Conservation (phyloP, 306 rosid genomes). For the Chamaecrista fasciculata region DNA sequence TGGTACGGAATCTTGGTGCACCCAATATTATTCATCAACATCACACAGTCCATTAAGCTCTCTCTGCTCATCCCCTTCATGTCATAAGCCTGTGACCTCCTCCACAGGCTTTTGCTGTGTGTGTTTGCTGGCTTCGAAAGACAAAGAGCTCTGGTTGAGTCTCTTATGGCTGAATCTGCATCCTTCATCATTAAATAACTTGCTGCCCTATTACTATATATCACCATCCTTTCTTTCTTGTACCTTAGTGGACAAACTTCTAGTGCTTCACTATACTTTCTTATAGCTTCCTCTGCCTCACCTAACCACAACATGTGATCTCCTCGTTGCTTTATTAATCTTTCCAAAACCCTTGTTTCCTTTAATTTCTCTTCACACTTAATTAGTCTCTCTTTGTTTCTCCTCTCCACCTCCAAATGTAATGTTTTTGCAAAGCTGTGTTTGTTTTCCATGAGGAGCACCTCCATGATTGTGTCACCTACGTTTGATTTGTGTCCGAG, state of each 20-base stretch:
- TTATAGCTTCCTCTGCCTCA: neutral
- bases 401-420: neutral
- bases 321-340: neutral
- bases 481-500: neutral
- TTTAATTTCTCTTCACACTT: neutral
- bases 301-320: neutral
- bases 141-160: slow-evolving; percentile 3
- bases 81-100: slow-evolving; percentile 7
- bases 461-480: slow-evolving; percentile 2
- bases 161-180: neutral
- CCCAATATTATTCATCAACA: slow-evolving; percentile 2
- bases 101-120: neutral
- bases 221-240: neutral
- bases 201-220: neutral
- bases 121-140: neutral
- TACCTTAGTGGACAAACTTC: neutral
- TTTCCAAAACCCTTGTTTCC: neutral
- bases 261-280: neutral
- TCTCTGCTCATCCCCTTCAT: slow-evolving; percentile 9
- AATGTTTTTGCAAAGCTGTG: neutral
- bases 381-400: neutral
- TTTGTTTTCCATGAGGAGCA: neutral
- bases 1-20: slow-evolving; percentile 4
- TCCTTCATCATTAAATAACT: neutral
- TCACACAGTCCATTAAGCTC: slow-evolving; percentile 12